Conservation (phyloP, 257 asterid species). For the Nicotiana attenuata region DNA sequence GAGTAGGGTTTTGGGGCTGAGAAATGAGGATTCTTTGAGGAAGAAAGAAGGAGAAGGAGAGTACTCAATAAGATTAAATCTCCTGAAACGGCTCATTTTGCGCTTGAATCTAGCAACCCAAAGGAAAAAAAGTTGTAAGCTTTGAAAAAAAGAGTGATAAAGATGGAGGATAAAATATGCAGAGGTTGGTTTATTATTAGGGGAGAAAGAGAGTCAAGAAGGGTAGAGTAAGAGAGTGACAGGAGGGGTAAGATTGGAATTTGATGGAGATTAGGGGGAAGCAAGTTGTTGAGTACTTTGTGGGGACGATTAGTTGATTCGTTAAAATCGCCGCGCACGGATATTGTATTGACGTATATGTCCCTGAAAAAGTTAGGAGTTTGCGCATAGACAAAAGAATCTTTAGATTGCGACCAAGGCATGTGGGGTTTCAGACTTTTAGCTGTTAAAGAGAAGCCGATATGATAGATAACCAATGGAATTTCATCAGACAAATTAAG, state of each 20-base stretch:
- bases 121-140: background rate
- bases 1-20: constrained; percentile 28
- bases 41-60: constrained; percentile 30
- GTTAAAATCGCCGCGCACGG: background rate
- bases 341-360: background rate
- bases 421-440: constrained; percentile 7
- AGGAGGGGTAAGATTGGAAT: background rate
- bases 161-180: background rate
- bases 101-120: background rate
- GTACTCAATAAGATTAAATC: constrained; percentile 54
- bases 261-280: background rate
- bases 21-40: constrained; percentile 32
- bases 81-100: constrained; percentile 52
- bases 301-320: background rate
- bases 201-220: background rate
- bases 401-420: background rate
- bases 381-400: constrained; percentile 7
- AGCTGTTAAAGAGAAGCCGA: background rate
- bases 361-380: background rate
- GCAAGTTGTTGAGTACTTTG: background rate
- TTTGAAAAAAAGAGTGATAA: background rate
- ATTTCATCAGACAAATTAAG: background rate
- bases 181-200: background rate
- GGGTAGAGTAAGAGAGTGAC: background rate
- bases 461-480: background rate